These are phyloP conservation scores for Aspergillus proliferans DNA, from an alignment of 2,329 filamentous ascomycete genomes.

Conservation along the genomic window DNA sequence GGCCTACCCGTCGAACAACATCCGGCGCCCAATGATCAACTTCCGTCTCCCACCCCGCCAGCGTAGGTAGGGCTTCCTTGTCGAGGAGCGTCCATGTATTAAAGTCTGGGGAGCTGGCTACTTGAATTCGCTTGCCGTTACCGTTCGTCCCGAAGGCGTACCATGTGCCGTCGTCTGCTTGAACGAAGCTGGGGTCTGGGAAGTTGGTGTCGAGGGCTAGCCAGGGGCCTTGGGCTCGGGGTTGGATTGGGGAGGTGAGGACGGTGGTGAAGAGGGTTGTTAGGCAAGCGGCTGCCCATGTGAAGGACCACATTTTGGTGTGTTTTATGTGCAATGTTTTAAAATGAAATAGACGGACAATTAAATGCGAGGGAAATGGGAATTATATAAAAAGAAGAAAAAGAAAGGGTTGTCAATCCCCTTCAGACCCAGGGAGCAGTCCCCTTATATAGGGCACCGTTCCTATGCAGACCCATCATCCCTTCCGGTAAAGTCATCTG, in stretches of 20 bases:
- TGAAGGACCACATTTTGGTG: not conserved
- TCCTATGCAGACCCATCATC: too few species aligned
- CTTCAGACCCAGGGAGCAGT: too few species aligned
- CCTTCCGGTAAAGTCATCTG: too few species aligned
- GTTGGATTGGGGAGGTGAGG: slow-evolving; percentile 15
- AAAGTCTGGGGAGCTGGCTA: slow-evolving; percentile 47
- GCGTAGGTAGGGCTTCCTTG: slow-evolving; percentile 50
- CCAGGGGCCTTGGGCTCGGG: slow-evolving; percentile 9
- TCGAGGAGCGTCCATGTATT: slow-evolving; percentile 44
- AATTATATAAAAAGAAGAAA: too few species aligned
- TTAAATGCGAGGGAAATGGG: too few species aligned
- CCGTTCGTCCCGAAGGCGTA: slow-evolving; percentile 55
- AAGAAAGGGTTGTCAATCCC: too few species aligned
- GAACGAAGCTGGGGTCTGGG: slow-evolving; percentile 43
- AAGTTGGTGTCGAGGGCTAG: slow-evolving; percentile 33
- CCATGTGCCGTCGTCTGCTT: slow-evolving; percentile 44
- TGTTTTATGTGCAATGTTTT: too few species aligned
- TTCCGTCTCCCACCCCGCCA: slow-evolving; percentile 50
- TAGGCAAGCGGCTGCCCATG: not conserved
- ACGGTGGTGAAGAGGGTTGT: slow-evolving; percentile 6
- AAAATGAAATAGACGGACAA: too few species aligned
- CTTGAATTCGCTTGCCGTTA: slow-evolving; percentile 48
- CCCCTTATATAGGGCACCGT: too few species aligned
- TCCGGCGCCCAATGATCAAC: slow-evolving; percentile 58
- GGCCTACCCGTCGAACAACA: slow-evolving; percentile 43